Conservation (phyloP, 805 yeast species). For the Wickerhamiella parazyma region DNA sequence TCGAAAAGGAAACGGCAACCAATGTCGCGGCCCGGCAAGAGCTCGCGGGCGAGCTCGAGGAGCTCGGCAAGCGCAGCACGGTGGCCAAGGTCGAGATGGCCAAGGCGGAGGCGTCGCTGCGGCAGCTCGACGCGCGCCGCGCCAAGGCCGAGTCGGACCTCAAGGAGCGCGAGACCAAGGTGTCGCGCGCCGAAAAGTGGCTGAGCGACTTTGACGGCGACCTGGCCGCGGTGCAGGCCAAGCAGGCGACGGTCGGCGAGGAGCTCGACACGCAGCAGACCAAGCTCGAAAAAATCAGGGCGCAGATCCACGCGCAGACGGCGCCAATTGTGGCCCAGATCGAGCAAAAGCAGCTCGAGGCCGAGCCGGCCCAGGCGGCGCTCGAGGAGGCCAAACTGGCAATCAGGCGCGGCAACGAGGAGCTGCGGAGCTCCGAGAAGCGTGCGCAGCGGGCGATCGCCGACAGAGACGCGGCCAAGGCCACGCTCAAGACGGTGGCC, state of each 20-base stretch:
- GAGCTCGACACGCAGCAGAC: slow-evolving; percentile 33
- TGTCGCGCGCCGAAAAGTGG: slow-evolving; percentile 23
- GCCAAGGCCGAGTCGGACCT: slow-evolving; percentile 46
- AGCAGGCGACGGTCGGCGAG: slow-evolving; percentile 24
- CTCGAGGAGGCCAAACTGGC: slow-evolving; percentile 51
- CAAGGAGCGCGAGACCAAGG: slow-evolving; percentile 35
- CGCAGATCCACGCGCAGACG: slow-evolving; percentile 61
- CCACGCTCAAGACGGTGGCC: slow-evolving; percentile 34
- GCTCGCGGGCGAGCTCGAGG: too few species aligned
- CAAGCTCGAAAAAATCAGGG: slow-evolving; percentile 48
- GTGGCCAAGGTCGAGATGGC: slow-evolving; percentile 29
- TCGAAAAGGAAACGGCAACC: too few species aligned
- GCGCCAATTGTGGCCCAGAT: slow-evolving; percentile 52
- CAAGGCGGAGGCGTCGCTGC: slow-evolving; percentile 12
- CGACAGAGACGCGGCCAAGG: slow-evolving; percentile 37
- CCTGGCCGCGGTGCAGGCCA: slow-evolving; percentile 31
- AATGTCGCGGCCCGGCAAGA: too few species aligned
- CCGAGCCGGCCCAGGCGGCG: slow-evolving; percentile 74
- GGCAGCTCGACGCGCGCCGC: slow-evolving; percentile 16
- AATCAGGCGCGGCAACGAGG: slow-evolving; percentile 52
- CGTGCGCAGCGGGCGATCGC: slow-evolving; percentile 33
- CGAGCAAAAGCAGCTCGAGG: slow-evolving; percentile 43
- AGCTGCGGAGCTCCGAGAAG: slow-evolving; percentile 39
- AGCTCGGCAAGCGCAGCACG: slow-evolving; percentile 8
- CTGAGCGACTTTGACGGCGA: slow-evolving; percentile 35